phyloP scores from a whole-genome alignment of 305 asterid genomes.

The Fraxinus greggii region DNA sequence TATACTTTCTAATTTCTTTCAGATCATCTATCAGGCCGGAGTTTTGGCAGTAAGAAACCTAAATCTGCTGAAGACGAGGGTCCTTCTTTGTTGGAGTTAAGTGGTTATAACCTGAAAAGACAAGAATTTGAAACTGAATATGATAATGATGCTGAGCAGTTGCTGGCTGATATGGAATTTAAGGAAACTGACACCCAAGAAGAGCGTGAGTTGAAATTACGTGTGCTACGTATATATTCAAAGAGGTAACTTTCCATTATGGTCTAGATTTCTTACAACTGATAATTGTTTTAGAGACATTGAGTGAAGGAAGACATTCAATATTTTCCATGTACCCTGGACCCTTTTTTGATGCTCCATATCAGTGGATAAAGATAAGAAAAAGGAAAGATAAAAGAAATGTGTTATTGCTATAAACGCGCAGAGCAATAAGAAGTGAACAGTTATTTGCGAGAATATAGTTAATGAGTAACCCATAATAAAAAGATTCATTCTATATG shows the following conservation, averaged over 20 bases:
- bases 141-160: conserved; percentile 72
- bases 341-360: background rate
- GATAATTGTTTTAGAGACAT: background rate
- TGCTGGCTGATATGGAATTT: conserved; percentile 77
- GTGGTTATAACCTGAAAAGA: conserved; percentile 66
- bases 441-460: background rate
- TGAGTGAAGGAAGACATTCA: background rate
- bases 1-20: conserved; percentile 20
- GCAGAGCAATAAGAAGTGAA: background rate
- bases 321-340: background rate
- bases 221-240: conserved; percentile 64
- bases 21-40: conserved; percentile 51
- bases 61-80: conserved; percentile 49
- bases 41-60: conserved; percentile 54
- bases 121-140: conserved; percentile 73
- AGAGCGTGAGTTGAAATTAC: conserved; percentile 64
- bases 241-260: conserved; percentile 47
- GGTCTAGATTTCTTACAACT: conserved; percentile 7
- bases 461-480: background rate
- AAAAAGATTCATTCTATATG: background rate
- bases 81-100: conserved; percentile 53
- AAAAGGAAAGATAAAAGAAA: background rate
- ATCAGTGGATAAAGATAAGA: background rate
- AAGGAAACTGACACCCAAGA: conserved; percentile 71
- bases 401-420: background rate